Evolutionary conservation across 768 basidiomycete species (phyloP).

Genomic region (Russula griseocarnosa): DNA sequence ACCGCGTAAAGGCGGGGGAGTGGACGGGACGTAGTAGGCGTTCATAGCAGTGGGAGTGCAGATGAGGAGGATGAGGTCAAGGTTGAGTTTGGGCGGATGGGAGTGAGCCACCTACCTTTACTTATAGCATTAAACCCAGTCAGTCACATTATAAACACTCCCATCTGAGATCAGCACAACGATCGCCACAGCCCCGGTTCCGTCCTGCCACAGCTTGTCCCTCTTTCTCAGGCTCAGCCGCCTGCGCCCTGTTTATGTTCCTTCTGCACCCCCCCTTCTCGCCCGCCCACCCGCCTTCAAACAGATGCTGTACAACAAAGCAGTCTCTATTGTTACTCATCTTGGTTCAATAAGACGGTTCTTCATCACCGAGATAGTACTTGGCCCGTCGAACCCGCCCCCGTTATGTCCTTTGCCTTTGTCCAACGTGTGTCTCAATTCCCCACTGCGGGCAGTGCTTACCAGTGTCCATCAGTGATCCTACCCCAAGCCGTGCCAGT

Average conservation of each 20-base stretch:
- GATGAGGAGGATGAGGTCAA: not conserved
- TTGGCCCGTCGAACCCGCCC: too few species aligned
- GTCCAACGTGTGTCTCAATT: not conserved
- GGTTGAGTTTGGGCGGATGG: not conserved
- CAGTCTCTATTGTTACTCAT: not conserved
- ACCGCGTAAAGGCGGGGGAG: constrained; percentile 27
- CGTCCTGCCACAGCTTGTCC: not conserved
- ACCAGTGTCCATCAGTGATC: not conserved
- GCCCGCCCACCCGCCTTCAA: not conserved
- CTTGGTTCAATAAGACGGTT: not conserved
- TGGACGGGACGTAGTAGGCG: constrained; percentile 31
- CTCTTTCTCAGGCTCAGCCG: not conserved
- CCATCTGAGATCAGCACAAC: constrained; percentile 11
- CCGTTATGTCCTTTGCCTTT: not conserved
- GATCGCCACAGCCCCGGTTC: constrained; percentile 3
- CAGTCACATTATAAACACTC: not conserved
- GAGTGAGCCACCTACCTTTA: constrained; percentile 3
- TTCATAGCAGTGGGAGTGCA: constrained; percentile 8
- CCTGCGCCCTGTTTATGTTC: not conserved
- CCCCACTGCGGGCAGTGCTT: not conserved
- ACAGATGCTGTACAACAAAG: not conserved
- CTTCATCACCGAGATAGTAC: too few species aligned
- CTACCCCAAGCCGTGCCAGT: not conserved
- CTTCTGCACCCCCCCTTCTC: not conserved
- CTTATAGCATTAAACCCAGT: constrained; percentile 9